Evolutionary conservation across 2,329 filamentous ascomycete genomes (phyloP), one percentile per base, ranked within the genome.

Genomic region (Shiraia sp.): DNA sequence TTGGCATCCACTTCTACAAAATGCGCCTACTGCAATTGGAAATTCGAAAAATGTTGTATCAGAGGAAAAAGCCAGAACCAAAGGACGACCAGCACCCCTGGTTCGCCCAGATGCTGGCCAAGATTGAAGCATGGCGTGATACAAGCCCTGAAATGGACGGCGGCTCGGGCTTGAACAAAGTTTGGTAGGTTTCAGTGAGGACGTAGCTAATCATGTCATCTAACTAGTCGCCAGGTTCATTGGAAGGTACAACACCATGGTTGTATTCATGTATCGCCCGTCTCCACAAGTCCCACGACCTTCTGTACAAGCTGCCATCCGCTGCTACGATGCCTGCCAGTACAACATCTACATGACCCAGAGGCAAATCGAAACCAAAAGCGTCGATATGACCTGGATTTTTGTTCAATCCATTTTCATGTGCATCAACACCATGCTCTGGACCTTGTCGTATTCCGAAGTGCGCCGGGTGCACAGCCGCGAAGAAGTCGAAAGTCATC

Each of bases 241-340:
- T 47, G 81, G 78, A 12, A 79, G 87, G 51, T 90, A 88, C 67
- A 90, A 96, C 63, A 89, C 88, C 32, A 92, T 96, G 83, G 77
- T 95, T 15, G 83, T 96, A 32, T 87, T 91, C 55, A 79, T 97
- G 52, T 93, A 90, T 66, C 82, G 93, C 2, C 93, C 93, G 1
- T 96, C 90, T 1, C 93, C 93, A 1, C 93, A 97, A 66, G 83
- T 97, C 2, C 88, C 92, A 0, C 85, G 88, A 47, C 93, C 93
- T 0, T 91, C 90, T 0, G 69, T 86, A 6, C 73, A 79, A n/a
- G 90, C 91, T 1, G 92, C 92, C 1, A 74, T 80, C 23, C 85
- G 83, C 54, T 97, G 91, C 65, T 96, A 87, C 61, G 85, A 93
- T 32, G 90, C 89, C 28, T 85, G 89, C 32, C 79, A 85, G 9